Evolutionary conservation across 108 stramenopile genomes (phyloP), one percentile per base, ranked within the genome.

Genomic region (Skeletonema tropicum): DNA sequence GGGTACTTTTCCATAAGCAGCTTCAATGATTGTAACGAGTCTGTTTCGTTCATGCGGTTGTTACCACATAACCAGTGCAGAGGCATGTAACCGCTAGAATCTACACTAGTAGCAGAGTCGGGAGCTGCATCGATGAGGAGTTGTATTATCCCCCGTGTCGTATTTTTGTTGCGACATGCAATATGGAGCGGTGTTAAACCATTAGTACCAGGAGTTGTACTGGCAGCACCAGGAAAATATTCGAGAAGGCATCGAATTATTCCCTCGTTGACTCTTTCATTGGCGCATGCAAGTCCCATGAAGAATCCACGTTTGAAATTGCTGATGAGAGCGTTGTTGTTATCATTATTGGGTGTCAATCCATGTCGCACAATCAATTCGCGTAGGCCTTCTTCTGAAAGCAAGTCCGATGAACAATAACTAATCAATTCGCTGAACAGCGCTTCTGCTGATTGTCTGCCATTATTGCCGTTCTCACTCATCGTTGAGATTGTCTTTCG

Each of bases 161-260:
- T 17, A 33, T 0, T 48, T 26, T 49, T 30, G 12, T 52, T 68
- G 15, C 0, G 1, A 6, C 46, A 68, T 8, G 68, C 68, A 12
- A 0, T n/a, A 23, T 68, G 45, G 46, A 68, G 67, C 31, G 67
- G 55, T 14, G n/a, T 5, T 21, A 12, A 1, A 0, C 21, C 25
- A 31, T n/a, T 45, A 11, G 15, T 12, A 13, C n/a, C n/a, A n/a
- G n/a, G n/a, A n/a, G n/a, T n/a, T n/a, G 68, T 6, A 35, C 2
- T 29, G 26, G 26, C 26, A 29, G 26, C 26, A 29, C 2, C 26
- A 29, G 26, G 26, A 29, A 29, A 35, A 32, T 45, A 26, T 29
- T 69, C 48, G 7, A 69, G 68, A 17, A 69, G 68, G 19, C 68
- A 69, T 38, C 9, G 46, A 58, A 69, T 33, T 25, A 58, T 38